A percentile compares a stretch with the other conserved stretches of the same genome.
phyloP scores from a whole-genome alignment of 2,329 filamentous ascomycete genomes.

The Colletotrichum sojae region DNA sequence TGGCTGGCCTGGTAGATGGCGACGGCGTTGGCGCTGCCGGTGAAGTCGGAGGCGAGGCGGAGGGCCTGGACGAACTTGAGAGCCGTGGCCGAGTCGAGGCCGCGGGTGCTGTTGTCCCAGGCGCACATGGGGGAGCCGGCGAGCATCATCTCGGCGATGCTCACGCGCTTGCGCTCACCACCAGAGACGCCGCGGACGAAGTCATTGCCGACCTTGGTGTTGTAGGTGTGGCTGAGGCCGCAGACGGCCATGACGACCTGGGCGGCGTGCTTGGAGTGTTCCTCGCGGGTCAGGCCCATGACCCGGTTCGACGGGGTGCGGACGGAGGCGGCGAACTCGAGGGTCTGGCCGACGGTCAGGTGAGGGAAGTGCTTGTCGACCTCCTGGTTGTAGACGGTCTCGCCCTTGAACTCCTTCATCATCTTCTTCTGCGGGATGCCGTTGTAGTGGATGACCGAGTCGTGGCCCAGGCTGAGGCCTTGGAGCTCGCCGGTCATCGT shows the following conservation, averaged over 20 bases:
- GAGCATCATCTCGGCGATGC: slow-evolving; percentile 83
- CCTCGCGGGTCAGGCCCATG: slow-evolving; percentile 71
- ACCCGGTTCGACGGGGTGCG: slow-evolving; percentile 77
- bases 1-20: slow-evolving; percentile 82
- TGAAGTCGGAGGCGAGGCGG: slow-evolving; percentile 75
- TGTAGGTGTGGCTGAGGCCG: slow-evolving; percentile 78
- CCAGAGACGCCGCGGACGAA: slow-evolving; percentile 80
- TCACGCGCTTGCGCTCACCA: slow-evolving; percentile 84
- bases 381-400: slow-evolving; percentile 83
- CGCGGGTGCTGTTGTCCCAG: slow-evolving; percentile 83
- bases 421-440: slow-evolving; percentile 69
- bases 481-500: slow-evolving; percentile 72
- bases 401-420: slow-evolving; percentile 73
- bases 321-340: slow-evolving; percentile 79
- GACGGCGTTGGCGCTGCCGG: slow-evolving; percentile 73
- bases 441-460: slow-evolving; percentile 72
- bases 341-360: slow-evolving; percentile 81
- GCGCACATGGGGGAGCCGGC: slow-evolving; percentile 68
- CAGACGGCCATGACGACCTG: slow-evolving; percentile 80
- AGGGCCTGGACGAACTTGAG: slow-evolving; percentile 80
- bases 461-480: slow-evolving; percentile 66
- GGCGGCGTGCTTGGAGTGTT: slow-evolving; percentile 74
- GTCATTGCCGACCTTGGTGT: slow-evolving; percentile 83
- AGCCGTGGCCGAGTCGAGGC: slow-evolving; percentile 81
- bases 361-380: slow-evolving; percentile 82